Conservation (phyloP, 2,329 filamentous ascomycete species). For the Metarhizium humberi region DNA sequence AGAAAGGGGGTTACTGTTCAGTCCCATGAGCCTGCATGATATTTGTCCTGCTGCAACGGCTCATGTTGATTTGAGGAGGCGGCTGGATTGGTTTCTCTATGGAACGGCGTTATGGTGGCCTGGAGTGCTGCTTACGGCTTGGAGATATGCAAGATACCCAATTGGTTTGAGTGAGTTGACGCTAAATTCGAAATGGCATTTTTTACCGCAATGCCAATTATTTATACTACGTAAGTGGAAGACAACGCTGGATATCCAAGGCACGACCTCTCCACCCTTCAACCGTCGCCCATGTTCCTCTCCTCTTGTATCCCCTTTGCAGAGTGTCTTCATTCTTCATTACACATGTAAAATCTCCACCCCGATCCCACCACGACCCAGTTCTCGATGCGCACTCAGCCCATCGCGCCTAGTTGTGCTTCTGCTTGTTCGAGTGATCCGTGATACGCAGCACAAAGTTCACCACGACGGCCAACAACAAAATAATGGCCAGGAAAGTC, state of each 20-base stretch:
- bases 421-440: slow-evolving; percentile 30
- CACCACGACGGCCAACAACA: slow-evolving; percentile 83
- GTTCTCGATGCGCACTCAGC: not conserved
- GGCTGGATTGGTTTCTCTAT: not conserved
- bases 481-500: slow-evolving; percentile 76
- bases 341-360: not conserved
- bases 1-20: slow-evolving; percentile 38
- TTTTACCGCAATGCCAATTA: not conserved
- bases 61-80: not conserved
- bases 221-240: not conserved
- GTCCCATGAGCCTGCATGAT: slow-evolving; percentile 24
- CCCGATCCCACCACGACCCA: not conserved
- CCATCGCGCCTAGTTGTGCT: slow-evolving; percentile 10
- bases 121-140: not conserved
- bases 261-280: not conserved
- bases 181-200: slow-evolving; percentile 1
- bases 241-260: not conserved
- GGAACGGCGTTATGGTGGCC: not conserved
- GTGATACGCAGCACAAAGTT: slow-evolving; percentile 81
- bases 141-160: not conserved
- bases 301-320: not conserved
- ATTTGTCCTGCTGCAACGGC: not conserved
- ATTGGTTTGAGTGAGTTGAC: not conserved
- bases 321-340: not conserved
- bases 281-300: not conserved